These are phyloP conservation scores for Aspergillus conjunctus DNA, from an alignment of 495 filamentous ascomycete genomes.

Conservation along the genomic window DNA sequence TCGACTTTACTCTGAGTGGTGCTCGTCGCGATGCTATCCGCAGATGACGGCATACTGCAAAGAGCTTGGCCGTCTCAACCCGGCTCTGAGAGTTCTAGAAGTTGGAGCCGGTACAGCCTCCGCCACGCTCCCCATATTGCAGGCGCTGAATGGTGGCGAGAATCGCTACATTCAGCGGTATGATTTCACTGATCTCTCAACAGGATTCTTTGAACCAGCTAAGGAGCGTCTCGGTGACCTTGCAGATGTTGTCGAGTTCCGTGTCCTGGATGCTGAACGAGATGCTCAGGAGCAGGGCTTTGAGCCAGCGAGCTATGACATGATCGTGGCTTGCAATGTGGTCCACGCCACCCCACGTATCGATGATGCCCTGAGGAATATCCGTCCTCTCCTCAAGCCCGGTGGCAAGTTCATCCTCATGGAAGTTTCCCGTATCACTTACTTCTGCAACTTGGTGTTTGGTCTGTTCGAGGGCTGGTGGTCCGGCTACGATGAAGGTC, in stretches of 20 bases:
- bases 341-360: constrained; percentile 15
- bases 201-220: constrained; percentile 18
- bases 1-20: constrained; percentile 14
- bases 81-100: constrained; percentile 12
- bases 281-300: constrained; percentile 16
- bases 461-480: constrained; percentile 19
- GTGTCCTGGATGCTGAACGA: constrained; percentile 12
- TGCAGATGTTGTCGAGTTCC: constrained; percentile 15
- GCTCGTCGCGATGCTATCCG: constrained; percentile 4
- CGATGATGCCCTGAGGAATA: constrained; percentile 12
- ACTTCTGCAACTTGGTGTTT: constrained; percentile 11
- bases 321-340: constrained; percentile 19
- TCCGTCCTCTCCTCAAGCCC: constrained; percentile 14
- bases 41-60: constrained; percentile 15
- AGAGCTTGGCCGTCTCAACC: constrained; percentile 11
- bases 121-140: constrained; percentile 10
- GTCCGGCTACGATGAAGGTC: constrained; percentile 17
- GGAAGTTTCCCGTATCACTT: constrained; percentile 11
- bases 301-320: constrained; percentile 13
- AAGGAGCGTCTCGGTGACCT: constrained; percentile 14
- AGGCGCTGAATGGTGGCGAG: constrained; percentile 10
- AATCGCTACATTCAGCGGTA: constrained; percentile 4
- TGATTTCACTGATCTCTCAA: constrained; percentile 16
- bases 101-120: constrained; percentile 16
- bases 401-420: constrained; percentile 20